Conservation (phyloP, 2,329 filamentous ascomycete species). For the Aspergillus glaucus region DNA sequence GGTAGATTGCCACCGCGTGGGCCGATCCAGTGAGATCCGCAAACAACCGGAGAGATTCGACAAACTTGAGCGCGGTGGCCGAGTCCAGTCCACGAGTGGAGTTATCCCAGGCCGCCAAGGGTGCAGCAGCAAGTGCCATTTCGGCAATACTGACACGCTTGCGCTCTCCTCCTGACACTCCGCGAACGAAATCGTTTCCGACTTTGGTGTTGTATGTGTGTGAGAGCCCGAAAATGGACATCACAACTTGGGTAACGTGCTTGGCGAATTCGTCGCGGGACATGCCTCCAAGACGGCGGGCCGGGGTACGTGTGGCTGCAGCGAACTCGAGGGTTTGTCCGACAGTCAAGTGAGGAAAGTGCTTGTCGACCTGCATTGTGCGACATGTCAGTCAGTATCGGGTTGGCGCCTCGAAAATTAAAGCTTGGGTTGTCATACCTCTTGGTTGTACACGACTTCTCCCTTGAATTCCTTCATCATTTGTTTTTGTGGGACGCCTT, state of each 20-base stretch:
- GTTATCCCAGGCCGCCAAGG: conserved; percentile 39
- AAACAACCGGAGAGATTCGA: conserved; percentile 41
- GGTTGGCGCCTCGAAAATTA: conserved; percentile 57
- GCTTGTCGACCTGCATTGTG: conserved; percentile 61
- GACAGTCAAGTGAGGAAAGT: conserved; percentile 60
- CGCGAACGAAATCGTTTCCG: conserved; percentile 50
- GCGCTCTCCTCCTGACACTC: conserved; percentile 54
- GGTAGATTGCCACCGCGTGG: conserved; percentile 48
- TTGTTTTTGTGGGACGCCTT: conserved; percentile 13
- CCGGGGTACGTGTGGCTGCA: conserved; percentile 55
- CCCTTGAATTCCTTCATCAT: conserved; percentile 33
- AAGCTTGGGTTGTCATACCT: conserved; percentile 23
- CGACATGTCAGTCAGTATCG: conserved; percentile 66
- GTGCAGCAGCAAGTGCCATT: conserved; percentile 39
- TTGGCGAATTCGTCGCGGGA: conserved; percentile 31
- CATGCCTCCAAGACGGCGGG: conserved; percentile 20
- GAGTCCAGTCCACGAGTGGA: conserved; percentile 43
- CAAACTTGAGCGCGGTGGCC: conserved; percentile 49
- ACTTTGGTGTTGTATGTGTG: conserved; percentile 48
- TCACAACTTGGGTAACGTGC: conserved; percentile 38
- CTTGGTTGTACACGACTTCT: conserved; percentile 39
- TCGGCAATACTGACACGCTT: conserved; percentile 58
- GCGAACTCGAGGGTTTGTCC: conserved; percentile 73
- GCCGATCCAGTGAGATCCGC: conserved; percentile 42
- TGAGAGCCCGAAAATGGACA: conserved; percentile 32